phyloP scores from a whole-genome alignment of 306 rosid species.

The Begonia masoniana region DNA sequence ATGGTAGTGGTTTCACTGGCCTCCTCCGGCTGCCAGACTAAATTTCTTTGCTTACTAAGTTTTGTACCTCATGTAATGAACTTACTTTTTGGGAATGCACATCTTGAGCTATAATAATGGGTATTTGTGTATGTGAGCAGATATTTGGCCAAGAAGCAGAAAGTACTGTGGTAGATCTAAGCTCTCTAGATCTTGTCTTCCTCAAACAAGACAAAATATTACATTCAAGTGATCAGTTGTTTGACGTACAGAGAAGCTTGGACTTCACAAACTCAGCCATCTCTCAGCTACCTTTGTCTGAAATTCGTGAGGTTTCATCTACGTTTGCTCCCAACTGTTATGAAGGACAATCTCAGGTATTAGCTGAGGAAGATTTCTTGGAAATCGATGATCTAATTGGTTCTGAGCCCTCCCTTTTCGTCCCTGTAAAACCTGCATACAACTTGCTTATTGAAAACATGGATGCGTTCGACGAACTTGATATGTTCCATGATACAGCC shows the following conservation, averaged over 20 bases:
- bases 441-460: constrained; percentile 30
- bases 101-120: background rate
- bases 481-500: constrained; percentile 45
- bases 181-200: constrained; percentile 12
- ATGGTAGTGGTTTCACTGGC: background rate
- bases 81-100: background rate
- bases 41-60: too few species aligned
- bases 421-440: constrained; percentile 15
- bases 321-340: constrained; percentile 15
- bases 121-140: constrained; percentile 17
- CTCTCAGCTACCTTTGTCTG: constrained; percentile 22
- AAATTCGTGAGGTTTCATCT: constrained; percentile 33
- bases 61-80: background rate
- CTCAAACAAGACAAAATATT: constrained; percentile 10
- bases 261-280: constrained; percentile 22
- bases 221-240: constrained; percentile 20
- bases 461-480: constrained; percentile 52
- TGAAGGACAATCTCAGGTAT: constrained; percentile 10
- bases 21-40: too few species aligned
- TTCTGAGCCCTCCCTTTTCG: constrained; percentile 31
- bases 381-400: constrained; percentile 74
- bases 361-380: constrained; percentile 55
- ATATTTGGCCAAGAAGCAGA: constrained; percentile 32
- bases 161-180: constrained; percentile 30
- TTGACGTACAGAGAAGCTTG: constrained; percentile 23